These are phyloP conservation scores for Rhinocladiella similis DNA, from an alignment of 2,329 filamentous ascomycete genomes.

Conservation along the genomic window DNA sequence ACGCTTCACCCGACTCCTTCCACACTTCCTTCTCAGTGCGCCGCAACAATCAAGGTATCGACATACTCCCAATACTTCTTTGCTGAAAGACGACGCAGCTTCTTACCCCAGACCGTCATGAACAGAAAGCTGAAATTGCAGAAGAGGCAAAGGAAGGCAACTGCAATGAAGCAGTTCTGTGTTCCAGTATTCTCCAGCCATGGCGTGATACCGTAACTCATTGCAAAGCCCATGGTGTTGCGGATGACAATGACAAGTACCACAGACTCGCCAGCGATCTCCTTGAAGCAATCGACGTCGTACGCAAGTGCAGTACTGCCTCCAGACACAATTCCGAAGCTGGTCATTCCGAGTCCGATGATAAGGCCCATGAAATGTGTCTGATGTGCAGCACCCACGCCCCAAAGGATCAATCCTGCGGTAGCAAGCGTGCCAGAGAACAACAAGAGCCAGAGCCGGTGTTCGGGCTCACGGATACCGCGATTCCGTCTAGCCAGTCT, in stretches of 20 bases:
- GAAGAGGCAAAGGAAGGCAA: constrained; percentile 12
- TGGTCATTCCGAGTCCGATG: constrained; percentile 36
- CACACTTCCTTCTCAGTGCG: background rate
- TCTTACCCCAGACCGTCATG: constrained; percentile 19
- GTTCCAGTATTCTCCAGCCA: constrained; percentile 15
- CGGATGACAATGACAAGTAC: constrained; percentile 52
- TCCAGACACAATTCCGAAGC: constrained; percentile 41
- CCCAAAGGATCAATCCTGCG: constrained; percentile 50
- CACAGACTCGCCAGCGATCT: constrained; percentile 51
- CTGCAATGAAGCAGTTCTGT: constrained; percentile 13
- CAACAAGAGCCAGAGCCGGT: constrained; percentile 29
- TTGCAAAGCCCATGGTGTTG: constrained; percentile 49
- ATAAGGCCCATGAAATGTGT: constrained; percentile 52
- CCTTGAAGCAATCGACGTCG: constrained; percentile 51
- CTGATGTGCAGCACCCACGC: constrained; percentile 50
- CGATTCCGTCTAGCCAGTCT: constrained; percentile 24
- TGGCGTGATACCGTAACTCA: constrained; percentile 19
- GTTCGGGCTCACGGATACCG: constrained; percentile 32
- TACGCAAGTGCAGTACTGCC: constrained; percentile 48
- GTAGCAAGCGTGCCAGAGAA: constrained; percentile 45
- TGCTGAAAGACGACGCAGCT: constrained; percentile 10
- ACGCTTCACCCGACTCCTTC: background rate
- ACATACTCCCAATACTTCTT: constrained; percentile 15
- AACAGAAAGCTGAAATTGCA: constrained; percentile 18
- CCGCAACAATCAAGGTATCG: constrained; percentile 10